Evolutionary conservation across 2,329 filamentous ascomycete species (phyloP), one percentile per base, ranked within the genome.

Genomic region (Fusarium euwallaceae): DNA sequence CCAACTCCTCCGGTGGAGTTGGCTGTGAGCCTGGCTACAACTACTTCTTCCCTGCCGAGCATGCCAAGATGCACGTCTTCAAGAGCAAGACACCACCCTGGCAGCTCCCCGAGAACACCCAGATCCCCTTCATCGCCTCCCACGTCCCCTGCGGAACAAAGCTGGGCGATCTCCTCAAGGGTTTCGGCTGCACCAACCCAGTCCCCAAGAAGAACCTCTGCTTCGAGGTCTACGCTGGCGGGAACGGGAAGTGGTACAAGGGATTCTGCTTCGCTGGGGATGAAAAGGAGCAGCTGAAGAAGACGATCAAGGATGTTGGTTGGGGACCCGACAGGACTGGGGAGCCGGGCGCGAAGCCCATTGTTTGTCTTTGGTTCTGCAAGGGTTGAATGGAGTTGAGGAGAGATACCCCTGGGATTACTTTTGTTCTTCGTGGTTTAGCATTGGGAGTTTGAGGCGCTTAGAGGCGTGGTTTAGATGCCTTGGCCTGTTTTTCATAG

Each of bases 21-120:
- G 89, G 90, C 45, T 88, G 88, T 69, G 90, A 92, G 75, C 89
- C 88, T 0, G 91, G 90, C 2, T 92, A 91, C 83, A 90, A 90
- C 82, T 90, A 91, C 81, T 87, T 91, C 77, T 92, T 91, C 81
- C 86, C 89, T 0, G 76, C 82, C 0, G 85, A 88, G 71, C 88
- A 92, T 79, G 89, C 88, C 34, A 91, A 89, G 72, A 83, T 92
- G 8, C 89, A 92, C 74, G 84, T 92, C 4, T 86, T 92, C 80
- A 87, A 87, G 72, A 85, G 86, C 10, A 76, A 81, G 17, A 83
- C 79, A 0, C 83, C 87, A 0, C 90, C 90, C 0, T 92, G 90
- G 90, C 85, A 87, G 72, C 79, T 87, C 8, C 84, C 81, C 1
- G 76, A 80, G 22, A 85, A 82, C 60, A 83, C 81, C 36, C 78